phyloP scores from a whole-genome alignment of 228 moss, liverwort and hornwort species.

The Sphagnum magellanicum region DNA sequence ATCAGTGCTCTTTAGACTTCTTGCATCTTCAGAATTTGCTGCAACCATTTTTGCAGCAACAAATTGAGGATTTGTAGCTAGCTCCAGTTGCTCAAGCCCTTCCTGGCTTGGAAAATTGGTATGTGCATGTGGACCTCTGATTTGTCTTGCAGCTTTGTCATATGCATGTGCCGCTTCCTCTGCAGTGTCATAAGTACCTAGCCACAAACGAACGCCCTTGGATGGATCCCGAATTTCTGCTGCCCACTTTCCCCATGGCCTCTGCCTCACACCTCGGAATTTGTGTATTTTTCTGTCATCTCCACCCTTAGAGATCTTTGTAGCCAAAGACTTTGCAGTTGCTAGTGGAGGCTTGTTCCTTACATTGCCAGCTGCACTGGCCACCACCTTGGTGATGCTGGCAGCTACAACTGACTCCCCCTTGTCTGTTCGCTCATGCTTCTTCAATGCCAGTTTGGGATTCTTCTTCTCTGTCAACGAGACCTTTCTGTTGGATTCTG shows the following conservation, averaged over 20 bases:
- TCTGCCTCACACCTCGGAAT: conserved; percentile 72
- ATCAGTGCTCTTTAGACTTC: no score
- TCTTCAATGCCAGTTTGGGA: conserved; percentile 19
- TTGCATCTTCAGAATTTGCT: no score
- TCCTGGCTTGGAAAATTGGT: conserved; percentile 51
- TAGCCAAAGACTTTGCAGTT: conserved; percentile 13
- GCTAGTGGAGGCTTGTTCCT: conserved; percentile 2
- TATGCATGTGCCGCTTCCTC: conserved; percentile 82
- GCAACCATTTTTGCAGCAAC: neutral
- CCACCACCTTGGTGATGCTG: neutral
- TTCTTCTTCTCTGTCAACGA: conserved; percentile 30
- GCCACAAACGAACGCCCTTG: conserved; percentile 72
- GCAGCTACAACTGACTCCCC: neutral
- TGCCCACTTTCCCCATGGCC: conserved; percentile 95
- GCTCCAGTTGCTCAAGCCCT: conserved; percentile 1
- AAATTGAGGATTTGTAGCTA: neutral
- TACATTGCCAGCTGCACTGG: neutral
- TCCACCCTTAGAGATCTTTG: conserved; percentile 2
- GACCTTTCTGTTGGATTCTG: conserved; percentile 41
- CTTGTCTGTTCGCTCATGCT: conserved; percentile 11
- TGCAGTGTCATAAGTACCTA: conserved; percentile 80
- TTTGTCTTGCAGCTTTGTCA: conserved; percentile 56
- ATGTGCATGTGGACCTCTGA: conserved; percentile 66
- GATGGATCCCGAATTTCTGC: conserved; percentile 89
- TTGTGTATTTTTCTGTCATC: conserved; percentile 53